These are phyloP conservation scores for Helichrysum umbraculigerum DNA, from an alignment of 129 eudicot species.

Conservation along the genomic window DNA sequence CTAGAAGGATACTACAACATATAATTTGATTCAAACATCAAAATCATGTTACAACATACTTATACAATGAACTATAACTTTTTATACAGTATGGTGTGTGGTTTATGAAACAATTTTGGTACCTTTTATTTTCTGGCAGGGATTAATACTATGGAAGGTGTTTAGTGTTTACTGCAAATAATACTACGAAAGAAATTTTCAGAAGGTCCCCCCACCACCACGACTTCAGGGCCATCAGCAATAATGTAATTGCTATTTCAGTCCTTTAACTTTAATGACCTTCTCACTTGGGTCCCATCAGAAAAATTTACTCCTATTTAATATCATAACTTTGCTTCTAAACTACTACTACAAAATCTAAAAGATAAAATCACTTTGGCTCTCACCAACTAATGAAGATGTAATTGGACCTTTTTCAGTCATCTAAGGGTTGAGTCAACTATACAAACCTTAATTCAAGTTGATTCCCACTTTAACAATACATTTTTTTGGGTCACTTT, in stretches of 20 bases:
- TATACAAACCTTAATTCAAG: neutral
- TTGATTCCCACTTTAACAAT: neutral
- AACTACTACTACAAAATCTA: neutral
- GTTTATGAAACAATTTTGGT: too few species aligned
- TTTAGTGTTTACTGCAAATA: conserved; percentile 24
- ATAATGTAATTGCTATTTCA: conserved; percentile 34
- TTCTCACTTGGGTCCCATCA: conserved; percentile 37
- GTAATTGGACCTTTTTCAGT: neutral
- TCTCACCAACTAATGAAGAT: conserved; percentile 20
- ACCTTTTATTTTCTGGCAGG: too few species aligned
- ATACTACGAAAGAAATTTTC: conserved; percentile 18
- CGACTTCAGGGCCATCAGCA: conserved; percentile 28
- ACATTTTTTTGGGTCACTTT: neutral
- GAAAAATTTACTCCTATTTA: conserved; percentile 26
- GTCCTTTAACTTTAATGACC: conserved; percentile 35
- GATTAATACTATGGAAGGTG: too few species aligned
- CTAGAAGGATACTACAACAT: too few species aligned
- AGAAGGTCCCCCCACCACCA: conserved; percentile 32
- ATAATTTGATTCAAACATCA: too few species aligned
- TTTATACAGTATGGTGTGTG: too few species aligned
- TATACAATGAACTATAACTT: too few species aligned
- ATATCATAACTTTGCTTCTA: conserved; percentile 30
- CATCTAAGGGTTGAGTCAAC: neutral
- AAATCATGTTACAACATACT: too few species aligned
- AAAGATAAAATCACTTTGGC: neutral